Evolutionary conservation across 768 basidiomycete genomes (phyloP).

Genomic region (Termitomyces sp.): DNA sequence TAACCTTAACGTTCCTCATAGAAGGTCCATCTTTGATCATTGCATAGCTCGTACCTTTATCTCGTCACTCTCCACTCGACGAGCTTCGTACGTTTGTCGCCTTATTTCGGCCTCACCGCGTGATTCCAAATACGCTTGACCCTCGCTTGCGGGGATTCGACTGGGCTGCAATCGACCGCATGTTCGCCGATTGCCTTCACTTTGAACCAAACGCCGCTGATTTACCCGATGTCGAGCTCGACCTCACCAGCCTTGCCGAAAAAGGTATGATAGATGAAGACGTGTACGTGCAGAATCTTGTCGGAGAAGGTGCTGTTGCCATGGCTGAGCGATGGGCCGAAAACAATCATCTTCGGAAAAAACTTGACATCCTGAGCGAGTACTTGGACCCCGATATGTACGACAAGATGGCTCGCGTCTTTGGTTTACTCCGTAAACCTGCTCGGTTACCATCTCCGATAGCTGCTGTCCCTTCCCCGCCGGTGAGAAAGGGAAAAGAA

Average conservation of each 20-base stretch:
- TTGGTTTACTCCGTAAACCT: constrained; percentile 11
- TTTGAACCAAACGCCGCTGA: constrained; percentile 13
- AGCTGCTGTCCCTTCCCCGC: not conserved
- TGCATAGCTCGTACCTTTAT: constrained; percentile 70
- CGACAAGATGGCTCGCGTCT: constrained; percentile 27
- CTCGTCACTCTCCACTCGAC: constrained; percentile 82
- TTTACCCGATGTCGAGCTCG: not conserved
- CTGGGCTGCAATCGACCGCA: constrained; percentile 62
- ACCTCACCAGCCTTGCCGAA: constrained; percentile 4
- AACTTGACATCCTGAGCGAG: constrained; percentile 35
- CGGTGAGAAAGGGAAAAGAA: constrained; percentile 15
- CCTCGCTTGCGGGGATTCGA: constrained; percentile 52
- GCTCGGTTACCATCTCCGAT: constrained; percentile 1
- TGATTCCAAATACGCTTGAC: constrained; percentile 78
- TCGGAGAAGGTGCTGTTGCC: constrained; percentile 44
- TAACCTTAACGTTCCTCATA: constrained; percentile 9
- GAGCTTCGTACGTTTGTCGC: constrained; percentile 79
- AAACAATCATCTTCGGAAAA: constrained; percentile 34
- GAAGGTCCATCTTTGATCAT: not conserved
- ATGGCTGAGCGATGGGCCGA: constrained; percentile 53
- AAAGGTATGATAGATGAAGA: constrained; percentile 32
- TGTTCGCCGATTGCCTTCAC: constrained; percentile 59
- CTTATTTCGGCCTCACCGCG: constrained; percentile 69
- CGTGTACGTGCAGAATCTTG: constrained; percentile 57
- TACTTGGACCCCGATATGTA: constrained; percentile 35